Conservation (phyloP, 73 alveolate genomes). For the Diophrys appendiculata region DNA sequence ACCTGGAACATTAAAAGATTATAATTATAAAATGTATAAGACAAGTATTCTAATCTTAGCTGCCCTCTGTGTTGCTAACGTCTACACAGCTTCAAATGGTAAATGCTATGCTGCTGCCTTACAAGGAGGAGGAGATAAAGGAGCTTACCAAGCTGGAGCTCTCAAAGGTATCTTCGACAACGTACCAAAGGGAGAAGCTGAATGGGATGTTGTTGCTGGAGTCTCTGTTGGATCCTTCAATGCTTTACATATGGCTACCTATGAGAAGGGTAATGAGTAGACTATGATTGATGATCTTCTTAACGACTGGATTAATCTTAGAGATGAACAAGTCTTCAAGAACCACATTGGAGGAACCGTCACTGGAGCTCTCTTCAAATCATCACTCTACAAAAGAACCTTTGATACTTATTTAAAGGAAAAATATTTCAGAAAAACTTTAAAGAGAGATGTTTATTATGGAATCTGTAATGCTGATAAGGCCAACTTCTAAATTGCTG, state of each 20-base stretch:
- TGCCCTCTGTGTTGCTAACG: no score
- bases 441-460: slow-evolving; percentile 8
- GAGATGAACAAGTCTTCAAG: slow-evolving; percentile 12
- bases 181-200: slow-evolving; percentile 35
- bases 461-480: not conserved
- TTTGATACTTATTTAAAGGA: slow-evolving; percentile 43
- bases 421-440: slow-evolving; percentile 17
- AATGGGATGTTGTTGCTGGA: slow-evolving; percentile 70
- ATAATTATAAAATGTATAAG: no score
- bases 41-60: no score
- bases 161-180: slow-evolving; percentile 33
- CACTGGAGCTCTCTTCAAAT: slow-evolving; percentile 43
- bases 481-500: no score
- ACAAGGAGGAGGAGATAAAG: slow-evolving; percentile 33
- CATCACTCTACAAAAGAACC: slow-evolving; percentile 67
- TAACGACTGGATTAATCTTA: slow-evolving; percentile 38
- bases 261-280: slow-evolving; percentile 59
- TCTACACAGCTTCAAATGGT: slow-evolving; percentile 6
- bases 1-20: no score
- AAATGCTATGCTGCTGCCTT: slow-evolving; percentile 14
- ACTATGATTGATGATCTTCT: slow-evolving; percentile 39
- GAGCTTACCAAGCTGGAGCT: slow-evolving; percentile 25
- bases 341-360: slow-evolving; percentile 53
- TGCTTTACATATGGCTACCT: slow-evolving; percentile 47
- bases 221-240: slow-evolving; percentile 74